These are phyloP conservation scores for Sphaerobolus stellatus DNA, from an alignment of 1,284 basidiomycete genomes.

Conservation along the genomic window DNA sequence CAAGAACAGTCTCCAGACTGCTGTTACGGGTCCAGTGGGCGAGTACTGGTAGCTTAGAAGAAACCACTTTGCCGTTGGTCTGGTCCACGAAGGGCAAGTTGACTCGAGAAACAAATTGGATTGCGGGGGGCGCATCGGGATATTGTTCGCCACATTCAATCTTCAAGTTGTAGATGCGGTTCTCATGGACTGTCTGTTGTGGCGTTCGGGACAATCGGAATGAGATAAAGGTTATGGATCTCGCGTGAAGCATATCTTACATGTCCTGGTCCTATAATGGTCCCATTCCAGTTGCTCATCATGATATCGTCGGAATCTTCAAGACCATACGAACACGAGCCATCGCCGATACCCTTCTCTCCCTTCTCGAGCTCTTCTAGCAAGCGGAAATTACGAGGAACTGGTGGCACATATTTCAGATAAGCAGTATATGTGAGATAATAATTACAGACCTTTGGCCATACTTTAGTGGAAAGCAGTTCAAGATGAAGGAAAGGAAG, in stretches of 20 bases:
- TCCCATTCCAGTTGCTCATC: constrained; percentile 99
- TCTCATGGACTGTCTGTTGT: constrained; percentile 89
- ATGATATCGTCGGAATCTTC: constrained; percentile 91
- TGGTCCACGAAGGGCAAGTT: constrained; percentile 93
- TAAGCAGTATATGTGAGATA: neutral
- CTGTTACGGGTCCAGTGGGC: constrained; percentile 70
- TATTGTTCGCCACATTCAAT: constrained; percentile 84
- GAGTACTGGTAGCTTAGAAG: constrained; percentile 67
- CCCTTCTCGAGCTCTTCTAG: constrained; percentile 99
- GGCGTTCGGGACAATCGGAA: constrained; percentile 10
- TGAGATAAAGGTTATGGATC: constrained; percentile 24
- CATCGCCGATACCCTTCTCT: constrained; percentile 98
- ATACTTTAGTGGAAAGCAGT: constrained; percentile 40
- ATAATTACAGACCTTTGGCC: constrained; percentile 2
- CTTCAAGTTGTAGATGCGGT: constrained; percentile 95
- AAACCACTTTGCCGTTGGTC: constrained; percentile 76
- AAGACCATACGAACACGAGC: constrained; percentile 93
- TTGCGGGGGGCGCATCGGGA: constrained; percentile 77
- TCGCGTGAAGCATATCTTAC: constrained; percentile 45
- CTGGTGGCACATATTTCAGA: constrained; percentile 42
- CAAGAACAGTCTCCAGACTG: constrained; percentile 86
- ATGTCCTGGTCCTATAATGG: constrained; percentile 97
- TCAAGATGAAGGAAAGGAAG: neutral
- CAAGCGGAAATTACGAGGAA: constrained; percentile 94
- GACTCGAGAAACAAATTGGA: constrained; percentile 86